Evolutionary conservation across 768 basidiomycete genomes (phyloP), one percentile per base, ranked within the genome.

Genomic region (Mycena vulgaris): DNA sequence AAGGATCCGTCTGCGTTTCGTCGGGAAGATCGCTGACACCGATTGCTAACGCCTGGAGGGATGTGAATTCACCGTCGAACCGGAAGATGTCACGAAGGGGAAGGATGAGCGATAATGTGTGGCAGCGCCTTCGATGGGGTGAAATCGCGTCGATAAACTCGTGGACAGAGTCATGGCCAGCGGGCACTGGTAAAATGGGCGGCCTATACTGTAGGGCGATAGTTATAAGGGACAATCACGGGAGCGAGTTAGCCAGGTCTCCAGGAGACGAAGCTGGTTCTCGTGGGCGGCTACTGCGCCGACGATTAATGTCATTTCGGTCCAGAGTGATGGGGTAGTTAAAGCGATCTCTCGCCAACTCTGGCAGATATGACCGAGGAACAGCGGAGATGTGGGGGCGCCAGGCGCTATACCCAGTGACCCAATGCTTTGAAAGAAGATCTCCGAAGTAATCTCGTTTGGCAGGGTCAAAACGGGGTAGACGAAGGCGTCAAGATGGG

Each of bases 241-340:
- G 35, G 35, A 37, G 8, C 35, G 35, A 37, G 35, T 14, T 37
- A 37, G 14, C 35, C 35, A n/a, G n/a, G n/a, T n/a, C n/a, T n/a
- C n/a, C n/a, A n/a, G n/a, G n/a, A n/a, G n/a, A n/a, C n/a, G n/a
- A 37, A 37, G 35, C 14, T 37, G 6, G 8, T 37, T 7, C 8
- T 6, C 6, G 35, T 7, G 8, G 35, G 35, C 6, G 35, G 35
- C 8, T 14, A 37, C 35, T 37, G 35, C 14, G 35, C 8, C 14
- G 35, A 7, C 14, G 35, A 45, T 45, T 8, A 45, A 5, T 45
- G 9, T 21, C 17, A 45, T 17, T 14, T 45, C 16, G 21, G 39
- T 40, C 59, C 59, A 61, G 31, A 61, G 59, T 6, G 59, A 33
- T 0, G 59, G 59, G n/a, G 59, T 61, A 7, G 59, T 48, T 42